A percentile compares a stretch with the other conserved stretches of the same genome.
These are phyloP conservation scores for Neofusicoccum sp. DNA, from an alignment of 2,329 filamentous ascomycete species.

Conservation along the genomic window DNA sequence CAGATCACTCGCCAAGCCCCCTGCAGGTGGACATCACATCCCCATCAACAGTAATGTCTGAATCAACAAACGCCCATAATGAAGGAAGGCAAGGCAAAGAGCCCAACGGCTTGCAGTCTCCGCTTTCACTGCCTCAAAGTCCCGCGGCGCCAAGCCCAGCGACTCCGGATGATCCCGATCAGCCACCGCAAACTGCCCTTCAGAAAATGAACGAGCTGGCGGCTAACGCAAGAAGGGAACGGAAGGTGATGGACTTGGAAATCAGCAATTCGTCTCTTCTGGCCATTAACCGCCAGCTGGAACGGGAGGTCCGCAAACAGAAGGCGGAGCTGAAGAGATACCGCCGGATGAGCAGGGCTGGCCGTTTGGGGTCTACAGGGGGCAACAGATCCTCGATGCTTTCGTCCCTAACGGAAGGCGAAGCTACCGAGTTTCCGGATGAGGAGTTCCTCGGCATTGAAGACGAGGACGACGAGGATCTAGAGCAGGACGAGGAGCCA, in stretches of 20 bases:
- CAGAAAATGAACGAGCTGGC: constrained; percentile 73
- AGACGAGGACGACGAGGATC: constrained; percentile 30
- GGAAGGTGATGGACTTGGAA: constrained; percentile 93
- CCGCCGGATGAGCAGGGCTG: constrained; percentile 78
- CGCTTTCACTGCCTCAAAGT: constrained; percentile 46
- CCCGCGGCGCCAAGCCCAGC: constrained; percentile 54
- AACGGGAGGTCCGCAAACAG: constrained; percentile 88
- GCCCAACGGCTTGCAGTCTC: constrained; percentile 16
- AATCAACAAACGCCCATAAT: background rate
- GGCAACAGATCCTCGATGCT: constrained; percentile 35
- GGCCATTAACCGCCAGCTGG: constrained; percentile 90
- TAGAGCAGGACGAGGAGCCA: constrained; percentile 39
- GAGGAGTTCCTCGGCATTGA: constrained; percentile 38
- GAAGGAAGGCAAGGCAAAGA: background rate
- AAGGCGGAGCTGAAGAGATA: constrained; percentile 83
- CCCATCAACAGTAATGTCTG: constrained; percentile 15
- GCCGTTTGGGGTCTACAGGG: constrained; percentile 45
- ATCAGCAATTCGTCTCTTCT: constrained; percentile 94
- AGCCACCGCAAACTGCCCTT: constrained; percentile 40
- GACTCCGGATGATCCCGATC: constrained; percentile 2
- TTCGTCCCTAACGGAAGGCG: constrained; percentile 40
- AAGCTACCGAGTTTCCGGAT: constrained; percentile 23
- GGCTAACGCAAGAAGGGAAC: constrained; percentile 82
- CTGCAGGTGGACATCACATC: constrained; percentile 26
- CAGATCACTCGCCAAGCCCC: constrained; percentile 30